These are phyloP conservation scores for Rhizophora mangle DNA, from an alignment of 345 rosid genomes.

Conservation along the genomic window DNA sequence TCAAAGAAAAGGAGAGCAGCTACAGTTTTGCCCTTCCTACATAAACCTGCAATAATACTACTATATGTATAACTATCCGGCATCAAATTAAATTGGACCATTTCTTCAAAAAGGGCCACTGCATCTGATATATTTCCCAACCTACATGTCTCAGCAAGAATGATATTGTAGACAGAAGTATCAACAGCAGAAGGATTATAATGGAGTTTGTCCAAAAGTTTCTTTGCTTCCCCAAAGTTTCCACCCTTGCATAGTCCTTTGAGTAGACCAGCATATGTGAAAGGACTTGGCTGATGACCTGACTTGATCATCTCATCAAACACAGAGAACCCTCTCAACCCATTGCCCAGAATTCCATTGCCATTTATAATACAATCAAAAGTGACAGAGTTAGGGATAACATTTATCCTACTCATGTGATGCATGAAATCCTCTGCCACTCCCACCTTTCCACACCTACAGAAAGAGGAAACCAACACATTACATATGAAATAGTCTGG, in stretches of 20 bases:
- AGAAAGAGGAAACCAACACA: conserved; percentile 54
- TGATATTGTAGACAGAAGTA: conserved; percentile 58
- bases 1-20: conserved; percentile 60
- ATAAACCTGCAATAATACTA: conserved; percentile 62
- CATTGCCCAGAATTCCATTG: conserved; percentile 54
- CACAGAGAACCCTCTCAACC: conserved; percentile 51
- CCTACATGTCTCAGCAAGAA: conserved; percentile 60
- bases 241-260: conserved; percentile 84
- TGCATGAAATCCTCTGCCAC: conserved; percentile 61
- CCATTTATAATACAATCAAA: conserved; percentile 70
- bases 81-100: conserved; percentile 51
- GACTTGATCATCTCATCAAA: conserved; percentile 74
- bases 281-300: conserved; percentile 61
- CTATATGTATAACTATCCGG: conserved; percentile 70
- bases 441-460: conserved; percentile 57
- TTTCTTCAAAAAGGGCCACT: conserved; percentile 56
- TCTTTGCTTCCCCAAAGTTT: conserved; percentile 55
- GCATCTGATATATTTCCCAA: conserved; percentile 58
- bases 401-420: conserved; percentile 50
- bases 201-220: conserved; percentile 49
- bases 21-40: conserved; percentile 63
- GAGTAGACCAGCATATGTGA: conserved; percentile 73
- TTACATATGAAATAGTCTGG: conserved; percentile 54
- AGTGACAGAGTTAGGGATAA: conserved; percentile 48
- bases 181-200: conserved; percentile 59